These are phyloP conservation scores for Trichoderma erinaceum DNA, from an alignment of 495 filamentous ascomycete species.

Conservation along the genomic window DNA sequence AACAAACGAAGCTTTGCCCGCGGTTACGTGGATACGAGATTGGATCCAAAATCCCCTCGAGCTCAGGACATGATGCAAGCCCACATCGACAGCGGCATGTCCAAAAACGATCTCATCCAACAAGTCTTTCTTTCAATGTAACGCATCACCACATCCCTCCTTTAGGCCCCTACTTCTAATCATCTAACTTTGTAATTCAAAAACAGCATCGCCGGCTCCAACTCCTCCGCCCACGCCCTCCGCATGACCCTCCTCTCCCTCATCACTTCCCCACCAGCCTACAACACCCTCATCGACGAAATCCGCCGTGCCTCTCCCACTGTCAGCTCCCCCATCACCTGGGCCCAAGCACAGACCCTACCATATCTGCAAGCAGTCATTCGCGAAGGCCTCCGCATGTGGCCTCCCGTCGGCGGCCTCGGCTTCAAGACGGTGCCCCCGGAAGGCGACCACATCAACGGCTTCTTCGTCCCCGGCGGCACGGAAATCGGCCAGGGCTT, in stretches of 20 bases:
- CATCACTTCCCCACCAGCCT: slow-evolving; percentile 35
- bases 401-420: slow-evolving; percentile 31
- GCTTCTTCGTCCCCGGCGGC: slow-evolving; percentile 44
- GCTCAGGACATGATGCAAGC: slow-evolving; percentile 32
- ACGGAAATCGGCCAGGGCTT: slow-evolving; percentile 38
- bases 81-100: slow-evolving; percentile 34
- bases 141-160: slow-evolving; percentile 47
- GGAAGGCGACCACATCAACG: slow-evolving; percentile 42
- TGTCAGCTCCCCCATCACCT: slow-evolving; percentile 27
- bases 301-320: slow-evolving; percentile 25
- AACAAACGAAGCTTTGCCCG: slow-evolving; percentile 26
- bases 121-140: slow-evolving; percentile 36
- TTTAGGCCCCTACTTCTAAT: slow-evolving; percentile 18
- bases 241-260: slow-evolving; percentile 48
- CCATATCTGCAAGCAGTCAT: slow-evolving; percentile 49
- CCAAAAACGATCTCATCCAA: slow-evolving; percentile 24
- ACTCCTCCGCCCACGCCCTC: slow-evolving; percentile 54
- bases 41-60: slow-evolving; percentile 22
- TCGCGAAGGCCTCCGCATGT: slow-evolving; percentile 41
- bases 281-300: slow-evolving; percentile 47
- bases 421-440: slow-evolving; percentile 38
- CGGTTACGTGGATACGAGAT: slow-evolving; percentile 22
- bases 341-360: slow-evolving; percentile 34
- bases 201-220: slow-evolving; percentile 47
- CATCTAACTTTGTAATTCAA: slow-evolving; percentile 18